Base-by-base conservation (phyloP, 2,329 filamentous ascomycete genomes). In the Leptographium flavum region DNA sequence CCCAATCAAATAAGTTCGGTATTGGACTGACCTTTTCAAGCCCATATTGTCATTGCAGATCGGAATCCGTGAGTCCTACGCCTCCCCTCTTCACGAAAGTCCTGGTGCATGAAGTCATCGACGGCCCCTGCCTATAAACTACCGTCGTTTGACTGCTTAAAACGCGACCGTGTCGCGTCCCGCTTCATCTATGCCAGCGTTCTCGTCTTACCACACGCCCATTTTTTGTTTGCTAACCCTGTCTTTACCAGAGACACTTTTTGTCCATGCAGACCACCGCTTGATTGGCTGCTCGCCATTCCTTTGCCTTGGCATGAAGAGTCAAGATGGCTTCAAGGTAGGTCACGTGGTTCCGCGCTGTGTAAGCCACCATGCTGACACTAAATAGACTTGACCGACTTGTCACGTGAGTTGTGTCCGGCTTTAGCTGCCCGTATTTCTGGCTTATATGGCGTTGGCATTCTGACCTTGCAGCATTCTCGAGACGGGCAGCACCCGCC, bases 401-500 rank as follows among this genome's bases (percentile, higher is more conserved):
- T 56, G 84, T 90, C 71, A 88, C 83, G 83, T 88, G 74, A 77
- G 83, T 81, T 35, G 15, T n/a, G 3, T n/a, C 14, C 27, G 19
- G 13, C 19, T 13, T 11, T 23, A 37, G 17, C 7, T 8, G 9
- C 17, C n/a, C n/a, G 14, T 10, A 15, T n/a, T n/a, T 39, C n/a
- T 30, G 21, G 40, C 22, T 39, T 17, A 45, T 14, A 30, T 37
- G 22, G 9, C n/a, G n/a, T n/a, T n/a, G n/a, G n/a, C n/a, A n/a
- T n/a, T n/a, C n/a, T n/a, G n/a, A n/a, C n/a, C n/a, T n/a, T 17
- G 27, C 62, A 94, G 88, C 53, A 79, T 98, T 60, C 80, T 98
- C 56, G 92, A 98, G 73, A 96, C 92, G 47, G 92, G 92, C 56
- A 96, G 90, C 66, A 98, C 92, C 49, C 82, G 83, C 60, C 73